Evolutionary conservation across 768 basidiomycete genomes (phyloP).

Genomic region (Tulasnella calospora): DNA sequence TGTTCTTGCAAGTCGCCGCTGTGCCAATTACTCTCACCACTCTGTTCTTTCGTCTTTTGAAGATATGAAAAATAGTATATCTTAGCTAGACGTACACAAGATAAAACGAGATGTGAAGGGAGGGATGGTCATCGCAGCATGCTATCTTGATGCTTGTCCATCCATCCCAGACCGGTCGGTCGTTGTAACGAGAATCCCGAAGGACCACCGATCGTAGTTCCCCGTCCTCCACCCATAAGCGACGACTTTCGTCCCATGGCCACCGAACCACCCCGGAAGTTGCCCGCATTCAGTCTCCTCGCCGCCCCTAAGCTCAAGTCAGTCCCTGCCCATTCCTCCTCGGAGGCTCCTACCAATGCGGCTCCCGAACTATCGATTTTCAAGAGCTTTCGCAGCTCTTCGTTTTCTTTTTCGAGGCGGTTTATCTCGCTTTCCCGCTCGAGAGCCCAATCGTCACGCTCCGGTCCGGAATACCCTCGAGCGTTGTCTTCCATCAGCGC

Average conservation of each 20-base stretch:
- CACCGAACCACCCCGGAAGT: slow-evolving; percentile 7
- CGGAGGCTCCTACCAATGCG: slow-evolving; percentile 14
- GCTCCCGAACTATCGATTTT: slow-evolving; percentile 45
- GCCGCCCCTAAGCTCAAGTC: neutral
- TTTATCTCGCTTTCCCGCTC: slow-evolving; percentile 84
- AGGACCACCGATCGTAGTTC: neutral
- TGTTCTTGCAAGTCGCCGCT: neutral
- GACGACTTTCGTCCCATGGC: slow-evolving; percentile 21
- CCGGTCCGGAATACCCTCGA: slow-evolving; percentile 28
- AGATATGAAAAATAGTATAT: neutral
- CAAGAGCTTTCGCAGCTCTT: slow-evolving; percentile 64
- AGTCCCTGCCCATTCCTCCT: slow-evolving; percentile 22
- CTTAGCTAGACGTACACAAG: neutral
- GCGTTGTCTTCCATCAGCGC: neutral
- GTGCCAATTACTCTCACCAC: neutral
- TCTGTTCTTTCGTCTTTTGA: neutral
- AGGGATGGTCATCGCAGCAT: neutral
- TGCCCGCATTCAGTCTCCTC: neutral
- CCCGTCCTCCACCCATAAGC: slow-evolving; percentile 19
- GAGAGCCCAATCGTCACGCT: slow-evolving; percentile 71
- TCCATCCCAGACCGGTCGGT: slow-evolving; percentile 6
- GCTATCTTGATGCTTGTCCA: slow-evolving; percentile 18
- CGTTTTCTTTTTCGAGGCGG: slow-evolving; percentile 79
- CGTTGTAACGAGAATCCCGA: slow-evolving; percentile 5
- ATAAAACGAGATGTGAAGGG: neutral